phyloP scores from a whole-genome alignment of 768 basidiomycete genomes.

The Roridomyces roridus region DNA sequence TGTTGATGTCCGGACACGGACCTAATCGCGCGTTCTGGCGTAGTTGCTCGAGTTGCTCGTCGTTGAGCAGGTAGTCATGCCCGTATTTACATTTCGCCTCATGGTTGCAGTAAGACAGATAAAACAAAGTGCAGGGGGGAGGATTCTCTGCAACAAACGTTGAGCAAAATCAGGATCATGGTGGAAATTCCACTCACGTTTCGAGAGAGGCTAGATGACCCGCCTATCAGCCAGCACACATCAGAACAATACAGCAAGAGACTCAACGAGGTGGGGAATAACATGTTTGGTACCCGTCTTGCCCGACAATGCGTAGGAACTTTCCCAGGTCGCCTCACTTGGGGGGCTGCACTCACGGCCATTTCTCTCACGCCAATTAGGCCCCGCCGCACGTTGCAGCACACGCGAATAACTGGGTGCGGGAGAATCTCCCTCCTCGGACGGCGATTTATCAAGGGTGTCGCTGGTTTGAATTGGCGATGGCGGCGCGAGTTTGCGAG shows the following conservation, averaged over 20 bases:
- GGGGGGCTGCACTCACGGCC: conserved; percentile 48
- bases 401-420: conserved; percentile 52
- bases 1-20: conserved; percentile 65
- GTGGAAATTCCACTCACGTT: conserved; percentile 51
- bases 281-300: conserved; percentile 47
- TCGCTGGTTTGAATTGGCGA: conserved; percentile 15
- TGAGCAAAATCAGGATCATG: conserved; percentile 13
- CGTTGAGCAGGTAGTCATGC: conserved; percentile 64
- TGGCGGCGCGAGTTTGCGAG: conserved; percentile 52
- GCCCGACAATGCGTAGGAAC: conserved; percentile 22
- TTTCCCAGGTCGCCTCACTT: conserved; percentile 52
- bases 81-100: conserved; percentile 64
- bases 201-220: conserved; percentile 61
- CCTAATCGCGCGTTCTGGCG: conserved; percentile 63
- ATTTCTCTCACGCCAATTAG: conserved; percentile 43
- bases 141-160: conserved; percentile 55
- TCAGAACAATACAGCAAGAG: conserved; percentile 24
- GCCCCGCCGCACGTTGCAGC: conserved; percentile 40
- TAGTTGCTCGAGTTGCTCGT: conserved; percentile 60
- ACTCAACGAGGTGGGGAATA: conserved; percentile 61
- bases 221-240: too few relatives aligned
- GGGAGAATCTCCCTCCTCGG: conserved; percentile 32
- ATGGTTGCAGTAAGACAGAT: conserved; percentile 65
- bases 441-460: conserved; percentile 5
- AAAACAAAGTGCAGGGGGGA: conserved; percentile 71